phyloP scores from a whole-genome alignment of 2,329 filamentous ascomycete genomes.

The Neofusicoccum umdonicola region DNA sequence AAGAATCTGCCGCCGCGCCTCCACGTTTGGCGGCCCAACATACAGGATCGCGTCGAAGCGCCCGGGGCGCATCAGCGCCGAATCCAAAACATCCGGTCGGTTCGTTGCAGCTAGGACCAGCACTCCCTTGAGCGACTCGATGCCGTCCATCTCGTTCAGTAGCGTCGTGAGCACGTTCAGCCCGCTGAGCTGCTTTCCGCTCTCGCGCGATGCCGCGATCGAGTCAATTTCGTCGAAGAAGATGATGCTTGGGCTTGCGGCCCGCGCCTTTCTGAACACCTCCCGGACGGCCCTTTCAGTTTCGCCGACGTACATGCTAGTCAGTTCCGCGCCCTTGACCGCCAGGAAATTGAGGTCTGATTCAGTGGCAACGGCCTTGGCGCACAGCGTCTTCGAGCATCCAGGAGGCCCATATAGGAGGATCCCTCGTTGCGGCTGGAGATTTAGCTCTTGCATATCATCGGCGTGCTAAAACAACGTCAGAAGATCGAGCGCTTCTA shows the following conservation, averaged over 20 bases:
- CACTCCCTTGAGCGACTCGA: slow-evolving; percentile 78
- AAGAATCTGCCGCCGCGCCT: slow-evolving; percentile 75
- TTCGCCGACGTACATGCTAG: slow-evolving; percentile 97
- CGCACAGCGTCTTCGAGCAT: slow-evolving; percentile 90
- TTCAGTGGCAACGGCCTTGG: slow-evolving; percentile 87
- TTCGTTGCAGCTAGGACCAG: slow-evolving; percentile 90
- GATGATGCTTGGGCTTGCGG: slow-evolving; percentile 86
- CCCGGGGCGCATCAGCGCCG: slow-evolving; percentile 80
- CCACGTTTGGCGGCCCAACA: slow-evolving; percentile 73
- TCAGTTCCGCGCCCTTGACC: slow-evolving; percentile 87
- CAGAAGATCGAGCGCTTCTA: not conserved
- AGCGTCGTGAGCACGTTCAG: slow-evolving; percentile 87
- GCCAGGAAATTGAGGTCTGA: slow-evolving; percentile 91
- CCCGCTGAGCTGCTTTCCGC: slow-evolving; percentile 49
- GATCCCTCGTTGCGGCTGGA: slow-evolving; percentile 72
- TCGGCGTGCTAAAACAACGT: slow-evolving; percentile 44
- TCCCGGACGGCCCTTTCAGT: slow-evolving; percentile 83
- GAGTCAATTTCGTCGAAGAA: slow-evolving; percentile 97
- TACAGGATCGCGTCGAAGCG: slow-evolving; percentile 84
- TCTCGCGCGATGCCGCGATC: slow-evolving; percentile 63
- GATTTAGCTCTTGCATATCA: slow-evolving; percentile 49
- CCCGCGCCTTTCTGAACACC: slow-evolving; percentile 79
- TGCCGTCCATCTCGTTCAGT: slow-evolving; percentile 94
- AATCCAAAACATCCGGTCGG: slow-evolving; percentile 79
- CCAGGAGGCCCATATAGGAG: slow-evolving; percentile 90